Conservation (phyloP, 306 rosid genomes). For the Gastrolobium villosum region DNA sequence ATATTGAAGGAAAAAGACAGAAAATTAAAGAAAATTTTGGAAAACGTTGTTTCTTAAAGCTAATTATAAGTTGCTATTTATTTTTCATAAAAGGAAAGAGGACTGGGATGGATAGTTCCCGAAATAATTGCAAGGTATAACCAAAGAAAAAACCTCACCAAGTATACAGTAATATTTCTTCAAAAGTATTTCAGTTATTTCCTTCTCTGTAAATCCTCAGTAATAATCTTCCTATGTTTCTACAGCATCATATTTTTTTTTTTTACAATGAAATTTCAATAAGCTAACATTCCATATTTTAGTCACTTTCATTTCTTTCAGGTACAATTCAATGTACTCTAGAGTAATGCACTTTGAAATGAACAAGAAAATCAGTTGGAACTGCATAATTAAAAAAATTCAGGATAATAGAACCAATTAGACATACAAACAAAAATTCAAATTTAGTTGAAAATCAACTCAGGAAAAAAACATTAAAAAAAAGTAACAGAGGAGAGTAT, state of each 20-base stretch:
- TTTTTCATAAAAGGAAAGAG: conserved; percentile 10
- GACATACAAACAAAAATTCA: background rate
- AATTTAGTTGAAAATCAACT: conserved; percentile 16
- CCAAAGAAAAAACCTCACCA: background rate
- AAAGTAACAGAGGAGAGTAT: conserved; percentile 5
- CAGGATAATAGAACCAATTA: conserved; percentile 4
- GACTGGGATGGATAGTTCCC: background rate
- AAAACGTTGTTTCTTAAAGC: background rate
- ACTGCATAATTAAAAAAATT: background rate
- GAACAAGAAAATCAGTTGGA: conserved; percentile 12
- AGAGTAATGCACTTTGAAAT: background rate
- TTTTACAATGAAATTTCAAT: background rate
- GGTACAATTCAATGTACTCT: background rate
- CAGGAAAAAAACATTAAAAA: background rate
- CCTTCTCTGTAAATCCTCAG: background rate
- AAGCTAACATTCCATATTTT: conserved; percentile 6
- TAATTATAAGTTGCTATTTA: conserved; percentile 2
- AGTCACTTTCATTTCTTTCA: background rate
- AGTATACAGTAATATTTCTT: background rate
- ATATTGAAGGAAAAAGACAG: background rate
- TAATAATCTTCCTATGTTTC: conserved; percentile 16
- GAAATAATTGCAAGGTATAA: background rate
- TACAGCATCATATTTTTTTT: background rate
- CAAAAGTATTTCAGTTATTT: background rate
- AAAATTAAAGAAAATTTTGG: background rate